Base-by-base conservation (phyloP, 495 filamentous ascomycete genomes). In the Entonaema liquescens region DNA sequence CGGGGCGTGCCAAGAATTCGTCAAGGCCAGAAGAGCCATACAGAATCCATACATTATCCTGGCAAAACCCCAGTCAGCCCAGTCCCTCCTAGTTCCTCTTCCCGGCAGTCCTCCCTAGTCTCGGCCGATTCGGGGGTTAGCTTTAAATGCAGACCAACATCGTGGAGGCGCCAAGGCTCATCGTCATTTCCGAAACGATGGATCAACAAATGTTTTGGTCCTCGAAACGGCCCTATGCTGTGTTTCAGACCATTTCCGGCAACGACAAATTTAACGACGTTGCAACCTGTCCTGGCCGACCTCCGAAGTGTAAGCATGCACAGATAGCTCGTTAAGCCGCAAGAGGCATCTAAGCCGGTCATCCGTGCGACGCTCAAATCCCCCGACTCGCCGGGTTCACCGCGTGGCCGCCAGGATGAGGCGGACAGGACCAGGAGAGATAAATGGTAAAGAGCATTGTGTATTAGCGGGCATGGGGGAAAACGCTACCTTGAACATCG, bases 101-200 rank as follows among this genome's bases (percentile, higher is more conserved):
- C 21, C 70, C 69, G 69, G 70, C 70, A 68, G 59, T 60, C 35
- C 28, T 59, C 38, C 21, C 52, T 68, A 50, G 64, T 65, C 70
- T 73, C 70, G 70, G 70, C 70, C 70, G 70, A 64, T 73, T 73
- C 65, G 58, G 49, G 65, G 19, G 50, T 23, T 65, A 65, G 61
- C 36, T 36, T 61, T 8, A 23, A 62, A 49, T 25, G n/a, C 19
- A 47, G 42, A 40, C 44, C 42, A 29, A 58, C 23, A 35, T 40
- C 59, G 49, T 61, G 59, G 66, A 25, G 69, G 49, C 36, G 70
- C 70, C 70, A 73, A 73, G 70, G 70, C 50, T 68, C 61, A 73
- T 73, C 70, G 59, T 73, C 65, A 73, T 73, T 73, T 73, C 65
- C 70, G 65, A 65, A 50, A 57, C 35, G 54, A 73, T 62, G 70